Conservation (phyloP, 805 yeast species). For the Starmerella asiatica region DNA sequence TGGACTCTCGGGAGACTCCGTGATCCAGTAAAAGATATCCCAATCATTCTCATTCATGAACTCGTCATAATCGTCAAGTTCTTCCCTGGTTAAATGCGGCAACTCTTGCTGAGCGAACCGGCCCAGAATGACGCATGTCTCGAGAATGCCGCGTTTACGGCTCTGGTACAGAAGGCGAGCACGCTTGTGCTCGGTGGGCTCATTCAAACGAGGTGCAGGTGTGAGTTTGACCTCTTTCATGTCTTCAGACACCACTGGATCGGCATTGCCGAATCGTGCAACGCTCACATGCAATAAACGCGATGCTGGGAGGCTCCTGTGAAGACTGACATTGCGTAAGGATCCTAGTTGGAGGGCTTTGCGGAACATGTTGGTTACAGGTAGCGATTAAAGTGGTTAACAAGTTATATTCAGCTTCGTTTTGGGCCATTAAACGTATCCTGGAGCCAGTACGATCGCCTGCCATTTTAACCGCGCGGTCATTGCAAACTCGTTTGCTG, state of each 20-base stretch:
- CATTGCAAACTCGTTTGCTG: no score
- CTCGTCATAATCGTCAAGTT: slow-evolving; percentile 70
- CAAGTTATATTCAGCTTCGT: no score
- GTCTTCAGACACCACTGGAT: slow-evolving; percentile 11
- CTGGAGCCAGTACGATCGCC: no score
- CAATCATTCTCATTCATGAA: slow-evolving; percentile 91
- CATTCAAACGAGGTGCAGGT: slow-evolving; percentile 68
- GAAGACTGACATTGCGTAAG: no score
- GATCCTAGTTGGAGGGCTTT: no score
- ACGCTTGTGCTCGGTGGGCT: slow-evolving; percentile 55
- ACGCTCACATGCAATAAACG: neutral
- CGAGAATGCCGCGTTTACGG: slow-evolving; percentile 88
- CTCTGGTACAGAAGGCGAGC: slow-evolving; percentile 87
- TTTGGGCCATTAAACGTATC: no score
- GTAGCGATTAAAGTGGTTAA: no score
- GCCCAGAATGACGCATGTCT: slow-evolving; percentile 74
- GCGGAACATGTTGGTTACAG: no score
- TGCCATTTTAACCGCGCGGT: no score
- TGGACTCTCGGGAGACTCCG: slow-evolving; percentile 54
- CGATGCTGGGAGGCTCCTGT: no score
- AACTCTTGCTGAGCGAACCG: slow-evolving; percentile 73
- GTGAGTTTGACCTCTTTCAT: slow-evolving; percentile 40
- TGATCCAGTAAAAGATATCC: slow-evolving; percentile 98
- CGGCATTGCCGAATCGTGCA: slow-evolving; percentile 4
- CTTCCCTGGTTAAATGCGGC: slow-evolving; percentile 41